A percentile compares a stretch with the other conserved stretches of the same genome.
These are phyloP conservation scores for Botryotinia globosa DNA, from an alignment of 2,329 filamentous ascomycete species.

Conservation along the genomic window DNA sequence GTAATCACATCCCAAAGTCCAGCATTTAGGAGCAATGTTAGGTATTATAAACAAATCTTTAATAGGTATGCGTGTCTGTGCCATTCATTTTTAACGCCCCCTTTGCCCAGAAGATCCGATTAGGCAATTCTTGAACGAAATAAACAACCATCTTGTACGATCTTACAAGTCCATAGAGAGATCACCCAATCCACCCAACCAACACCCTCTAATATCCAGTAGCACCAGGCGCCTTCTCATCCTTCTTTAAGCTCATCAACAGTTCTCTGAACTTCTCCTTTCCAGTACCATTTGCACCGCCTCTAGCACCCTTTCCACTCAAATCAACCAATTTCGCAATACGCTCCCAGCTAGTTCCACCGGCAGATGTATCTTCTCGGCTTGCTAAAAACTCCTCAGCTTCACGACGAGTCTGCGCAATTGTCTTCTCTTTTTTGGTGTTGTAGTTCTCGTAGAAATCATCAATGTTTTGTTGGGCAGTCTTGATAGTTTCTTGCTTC, in stretches of 20 bases:
- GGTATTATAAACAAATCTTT: slow-evolving; percentile 16
- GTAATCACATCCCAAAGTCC: slow-evolving; percentile 11
- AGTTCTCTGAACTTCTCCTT: slow-evolving; percentile 96
- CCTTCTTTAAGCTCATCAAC: slow-evolving; percentile 82
- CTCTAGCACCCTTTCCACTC: slow-evolving; percentile 85
- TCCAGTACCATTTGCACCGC: slow-evolving; percentile 83
- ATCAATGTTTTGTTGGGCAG: slow-evolving; percentile 91
- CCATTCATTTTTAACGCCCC: slow-evolving; percentile 39
- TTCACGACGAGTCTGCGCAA: slow-evolving; percentile 83
- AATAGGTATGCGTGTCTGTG: slow-evolving; percentile 27
- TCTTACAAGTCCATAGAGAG: slow-evolving; percentile 32
- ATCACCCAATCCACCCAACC: slow-evolving; percentile 19
- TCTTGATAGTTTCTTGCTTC: slow-evolving; percentile 81
- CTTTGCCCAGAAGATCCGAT: slow-evolving; percentile 31
- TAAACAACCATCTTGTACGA: slow-evolving; percentile 33
- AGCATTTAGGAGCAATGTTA: background rate
- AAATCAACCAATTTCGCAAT: slow-evolving; percentile 97
- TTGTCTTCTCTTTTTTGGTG: slow-evolving; percentile 91
- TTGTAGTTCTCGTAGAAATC: slow-evolving; percentile 99
- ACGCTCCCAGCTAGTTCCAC: slow-evolving; percentile 97
- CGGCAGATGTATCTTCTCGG: slow-evolving; percentile 88
- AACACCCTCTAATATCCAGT: slow-evolving; percentile 53
- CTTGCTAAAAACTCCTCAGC: slow-evolving; percentile 88
- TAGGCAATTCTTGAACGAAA: slow-evolving; percentile 30
- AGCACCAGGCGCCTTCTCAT: slow-evolving; percentile 76